Evolutionary conservation across 1,139 yeast species (phyloP), one percentile per base, ranked within the genome.

Genomic region (Geotrichum phurueaensis): DNA sequence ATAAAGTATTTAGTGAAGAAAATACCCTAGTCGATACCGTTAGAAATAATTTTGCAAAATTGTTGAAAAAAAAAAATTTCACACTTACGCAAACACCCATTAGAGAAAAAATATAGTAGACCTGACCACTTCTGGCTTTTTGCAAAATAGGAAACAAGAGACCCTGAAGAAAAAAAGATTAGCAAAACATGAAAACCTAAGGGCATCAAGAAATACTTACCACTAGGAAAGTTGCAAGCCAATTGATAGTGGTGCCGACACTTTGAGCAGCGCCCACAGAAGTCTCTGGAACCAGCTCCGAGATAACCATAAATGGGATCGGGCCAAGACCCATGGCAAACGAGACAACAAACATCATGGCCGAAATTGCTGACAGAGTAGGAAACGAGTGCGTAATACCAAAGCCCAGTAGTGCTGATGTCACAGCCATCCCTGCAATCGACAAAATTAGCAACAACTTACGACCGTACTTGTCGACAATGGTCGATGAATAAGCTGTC

Each of bases 241-340:
- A 92, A 72, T 92, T 94, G 77, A 90, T 83, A 13, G 91, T 84
- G 0, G 94, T 89, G 10, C 96, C 98, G 79, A 90, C 87, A 70
- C 96, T 86, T 74, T 94, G 99, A 1, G 98, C 97, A 56, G 84
- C 79, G 1, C 92, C 94, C 62, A 85, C 86, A 2, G 94, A 95
- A 60, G 83, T 83, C 1, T 83, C 78, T 62, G 91, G 96, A 0
- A 96, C 87, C 25, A 92, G 85, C 71, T 94, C 98, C 7, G 96
- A 84, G n/a, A 94, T 87, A 62, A 92, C 76, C 65, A 92, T 76
- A 75, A 94, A 92, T 39, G 99, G 98, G 57, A 94, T 89, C 12
- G 99, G 98, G 0, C 99, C 99, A 64, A 91, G 73, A 0, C 99
- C 99, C 53, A 87, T 76, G 0, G 97, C 98, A 76, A 92, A 94